These are phyloP conservation scores for Gossypium bickii DNA, from an alignment of 345 rosid genomes.

Conservation along the genomic window DNA sequence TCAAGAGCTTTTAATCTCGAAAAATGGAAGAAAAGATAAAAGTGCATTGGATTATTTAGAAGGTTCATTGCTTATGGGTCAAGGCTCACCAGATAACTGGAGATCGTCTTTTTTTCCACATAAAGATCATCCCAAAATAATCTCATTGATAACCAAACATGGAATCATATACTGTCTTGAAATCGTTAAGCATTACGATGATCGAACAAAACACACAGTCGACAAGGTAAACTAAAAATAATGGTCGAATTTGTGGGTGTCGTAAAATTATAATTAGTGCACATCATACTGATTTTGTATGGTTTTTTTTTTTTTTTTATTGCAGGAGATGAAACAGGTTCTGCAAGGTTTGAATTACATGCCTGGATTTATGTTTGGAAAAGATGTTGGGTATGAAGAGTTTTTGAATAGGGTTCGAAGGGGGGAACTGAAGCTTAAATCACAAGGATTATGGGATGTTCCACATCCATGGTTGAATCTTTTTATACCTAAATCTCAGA, in stretches of 20 bases:
- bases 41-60: constrained; percentile 54
- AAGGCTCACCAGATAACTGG: constrained; percentile 53
- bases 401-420: constrained; percentile 74
- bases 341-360: constrained; percentile 26
- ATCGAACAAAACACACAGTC: constrained; percentile 33
- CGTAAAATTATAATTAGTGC: not conserved
- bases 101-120: constrained; percentile 62
- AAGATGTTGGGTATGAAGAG: constrained; percentile 43
- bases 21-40: constrained; percentile 33
- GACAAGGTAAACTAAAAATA: constrained; percentile 30
- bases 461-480: constrained; percentile 97
- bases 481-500: constrained; percentile 67
- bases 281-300: not conserved
- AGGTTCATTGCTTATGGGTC: constrained; percentile 60
- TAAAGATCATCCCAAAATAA: constrained; percentile 46
- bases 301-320: not conserved
- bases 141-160: constrained; percentile 45
- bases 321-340: constrained; percentile 38
- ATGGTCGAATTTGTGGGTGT: not conserved
- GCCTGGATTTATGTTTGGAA: constrained; percentile 34
- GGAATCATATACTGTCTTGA: constrained; percentile 66
- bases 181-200: constrained; percentile 56
- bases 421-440: constrained; percentile 60
- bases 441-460: constrained; percentile 82
- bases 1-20: constrained; percentile 59